These are phyloP conservation scores for Penicillium salamii DNA, from an alignment of 495 filamentous ascomycete genomes.

Conservation along the genomic window DNA sequence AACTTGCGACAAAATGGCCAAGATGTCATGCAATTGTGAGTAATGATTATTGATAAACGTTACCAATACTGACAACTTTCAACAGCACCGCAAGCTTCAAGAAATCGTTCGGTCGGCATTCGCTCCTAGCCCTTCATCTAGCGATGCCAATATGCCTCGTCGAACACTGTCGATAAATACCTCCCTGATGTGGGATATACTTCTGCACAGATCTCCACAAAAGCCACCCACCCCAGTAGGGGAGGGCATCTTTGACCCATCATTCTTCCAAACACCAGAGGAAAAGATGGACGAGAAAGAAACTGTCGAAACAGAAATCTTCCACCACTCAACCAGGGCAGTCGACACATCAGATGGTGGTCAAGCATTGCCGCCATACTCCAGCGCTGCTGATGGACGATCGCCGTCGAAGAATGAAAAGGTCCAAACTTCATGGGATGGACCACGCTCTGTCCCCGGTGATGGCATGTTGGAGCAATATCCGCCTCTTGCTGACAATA, in stretches of 20 bases:
- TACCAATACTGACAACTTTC: no score
- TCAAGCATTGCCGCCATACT: conserved; percentile 29
- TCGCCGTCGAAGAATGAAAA: no score
- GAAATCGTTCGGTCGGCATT: no score
- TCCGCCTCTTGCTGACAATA: conserved; percentile 7
- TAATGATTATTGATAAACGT: no score
- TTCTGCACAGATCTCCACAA: conserved; percentile 28
- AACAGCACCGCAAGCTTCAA: no score
- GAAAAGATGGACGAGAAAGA: conserved; percentile 20
- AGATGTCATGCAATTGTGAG: conserved; percentile 19
- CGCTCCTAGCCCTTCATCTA: no score
- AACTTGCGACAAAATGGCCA: conserved; percentile 30
- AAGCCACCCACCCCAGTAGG: background rate
- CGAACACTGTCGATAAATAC: conserved; percentile 40
- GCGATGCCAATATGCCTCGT: conserved; percentile 30
- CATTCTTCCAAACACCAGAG: background rate
- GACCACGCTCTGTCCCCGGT: background rate
- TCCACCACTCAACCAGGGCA: conserved; percentile 36
- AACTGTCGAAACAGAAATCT: conserved; percentile 41
- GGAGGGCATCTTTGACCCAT: no score
- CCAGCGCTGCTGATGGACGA: conserved; percentile 13
- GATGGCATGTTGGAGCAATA: background rate
- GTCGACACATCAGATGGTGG: conserved; percentile 42
- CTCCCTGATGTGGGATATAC: conserved; percentile 45
- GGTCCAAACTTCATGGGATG: no score